Evolutionary conservation across 2,329 filamentous ascomycete species (phyloP).

Genomic region (Periconia sp.): DNA sequence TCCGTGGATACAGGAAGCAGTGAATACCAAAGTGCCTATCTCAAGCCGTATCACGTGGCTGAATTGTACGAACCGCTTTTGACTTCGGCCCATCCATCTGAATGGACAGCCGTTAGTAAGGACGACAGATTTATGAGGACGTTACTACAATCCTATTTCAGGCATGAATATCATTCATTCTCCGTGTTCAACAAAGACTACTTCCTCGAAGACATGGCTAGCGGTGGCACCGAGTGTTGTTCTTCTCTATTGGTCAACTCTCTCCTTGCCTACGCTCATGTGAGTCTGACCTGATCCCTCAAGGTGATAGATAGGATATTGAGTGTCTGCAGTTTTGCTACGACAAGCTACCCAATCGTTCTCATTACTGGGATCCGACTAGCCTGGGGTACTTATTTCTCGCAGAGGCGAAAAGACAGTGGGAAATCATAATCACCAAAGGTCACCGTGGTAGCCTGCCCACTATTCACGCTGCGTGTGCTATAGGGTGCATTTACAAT

Average conservation of each 20-base stretch:
- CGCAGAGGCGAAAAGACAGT: background rate
- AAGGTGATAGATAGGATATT: background rate
- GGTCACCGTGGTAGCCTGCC: background rate
- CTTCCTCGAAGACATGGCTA: slow-evolving; percentile 11
- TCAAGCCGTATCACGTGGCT: background rate
- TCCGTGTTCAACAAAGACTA: slow-evolving; percentile 14
- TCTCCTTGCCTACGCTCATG: slow-evolving; percentile 9
- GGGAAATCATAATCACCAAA: background rate
- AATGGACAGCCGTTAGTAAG: slow-evolving; percentile 6
- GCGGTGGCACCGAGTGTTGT: slow-evolving; percentile 2
- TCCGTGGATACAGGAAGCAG: background rate
- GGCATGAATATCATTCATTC: slow-evolving; percentile 7
- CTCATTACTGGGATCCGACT: slow-evolving; percentile 1
- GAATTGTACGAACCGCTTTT: slow-evolving; percentile 7
- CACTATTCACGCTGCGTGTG: background rate
- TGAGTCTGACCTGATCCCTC: background rate
- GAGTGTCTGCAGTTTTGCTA: background rate
- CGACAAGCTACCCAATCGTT: background rate
- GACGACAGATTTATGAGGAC: slow-evolving; percentile 8
- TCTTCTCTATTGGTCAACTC: slow-evolving; percentile 10
- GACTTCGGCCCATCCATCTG: background rate
- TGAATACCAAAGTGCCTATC: background rate
- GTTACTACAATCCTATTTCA: slow-evolving; percentile 11
- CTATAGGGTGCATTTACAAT: background rate
- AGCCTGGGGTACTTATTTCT: slow-evolving; percentile 1